These are phyloP conservation scores for Gossypium thurberi DNA, from an alignment of 345 rosid genomes.

Conservation along the genomic window DNA sequence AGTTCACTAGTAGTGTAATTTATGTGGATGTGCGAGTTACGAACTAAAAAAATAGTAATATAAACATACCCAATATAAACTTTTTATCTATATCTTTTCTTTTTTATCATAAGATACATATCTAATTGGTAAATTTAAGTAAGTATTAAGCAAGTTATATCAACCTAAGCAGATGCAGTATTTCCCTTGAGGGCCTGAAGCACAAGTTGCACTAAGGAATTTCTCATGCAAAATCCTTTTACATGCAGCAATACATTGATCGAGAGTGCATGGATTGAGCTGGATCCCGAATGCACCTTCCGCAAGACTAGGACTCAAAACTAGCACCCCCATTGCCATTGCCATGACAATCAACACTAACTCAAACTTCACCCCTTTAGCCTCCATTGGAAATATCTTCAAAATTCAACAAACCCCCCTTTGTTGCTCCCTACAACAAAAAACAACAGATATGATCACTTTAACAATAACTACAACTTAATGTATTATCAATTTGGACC, in stretches of 20 bases:
- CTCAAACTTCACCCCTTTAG: constrained; percentile 7
- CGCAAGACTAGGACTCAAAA: constrained; percentile 7
- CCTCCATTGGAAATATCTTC: constrained; percentile 1
- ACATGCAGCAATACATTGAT: constrained; percentile 28
- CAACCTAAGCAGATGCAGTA: constrained; percentile 29
- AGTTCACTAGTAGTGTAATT: no score
- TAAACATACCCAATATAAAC: background rate
- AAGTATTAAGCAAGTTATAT: background rate
- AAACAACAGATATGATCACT: background rate
- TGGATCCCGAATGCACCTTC: constrained; percentile 32
- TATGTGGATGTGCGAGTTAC: no score
- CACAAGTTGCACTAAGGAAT: constrained; percentile 28
- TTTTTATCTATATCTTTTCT: background rate
- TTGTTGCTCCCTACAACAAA: background rate
- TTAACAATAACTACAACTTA: no score
- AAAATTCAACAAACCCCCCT: background rate
- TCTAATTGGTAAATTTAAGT: background rate
- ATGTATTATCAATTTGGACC: no score
- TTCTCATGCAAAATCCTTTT: constrained; percentile 23
- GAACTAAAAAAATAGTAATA: background rate
- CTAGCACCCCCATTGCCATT: background rate
- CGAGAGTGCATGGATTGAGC: constrained; percentile 28
- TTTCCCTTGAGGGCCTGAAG: constrained; percentile 20
- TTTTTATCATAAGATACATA: background rate
- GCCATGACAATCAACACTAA: background rate